Percentiles rank a stretch among this genome's conserved stretches.
These are phyloP conservation scores for Lentinula detonsa DNA, from an alignment of 768 basidiomycete genomes.

Conservation along the genomic window DNA sequence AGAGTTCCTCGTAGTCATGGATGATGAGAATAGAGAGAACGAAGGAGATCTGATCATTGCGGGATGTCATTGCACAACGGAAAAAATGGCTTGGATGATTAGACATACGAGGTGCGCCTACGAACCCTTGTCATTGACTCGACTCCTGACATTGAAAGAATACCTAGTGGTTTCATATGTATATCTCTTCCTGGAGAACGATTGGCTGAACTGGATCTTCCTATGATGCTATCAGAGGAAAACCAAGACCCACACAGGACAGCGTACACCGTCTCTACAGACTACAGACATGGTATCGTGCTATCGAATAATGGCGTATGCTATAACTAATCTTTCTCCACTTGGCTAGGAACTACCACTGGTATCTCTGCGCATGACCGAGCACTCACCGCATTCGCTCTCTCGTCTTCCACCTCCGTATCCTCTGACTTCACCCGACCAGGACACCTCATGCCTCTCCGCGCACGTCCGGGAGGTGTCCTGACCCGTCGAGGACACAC, in stretches of 20 bases:
- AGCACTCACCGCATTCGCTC: conserved; percentile 76
- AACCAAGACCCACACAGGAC: conserved; percentile 91
- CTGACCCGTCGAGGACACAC: conserved; percentile 90
- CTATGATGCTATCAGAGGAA: conserved; percentile 83
- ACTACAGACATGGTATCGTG: conserved; percentile 79
- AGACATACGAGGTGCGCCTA: conserved; percentile 80
- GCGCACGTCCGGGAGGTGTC: conserved; percentile 81
- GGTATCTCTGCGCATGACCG: conserved; percentile 98
- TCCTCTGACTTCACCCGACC: conserved; percentile 83
- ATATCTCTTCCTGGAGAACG: conserved; percentile 73
- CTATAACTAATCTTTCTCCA: background rate
- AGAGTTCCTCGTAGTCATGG: conserved; percentile 95
- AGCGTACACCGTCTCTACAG: conserved; percentile 94
- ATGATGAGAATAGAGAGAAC: conserved; percentile 93
- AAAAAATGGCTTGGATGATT: conserved; percentile 99
- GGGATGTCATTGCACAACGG: conserved; percentile 76
- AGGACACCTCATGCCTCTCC: conserved; percentile 92
- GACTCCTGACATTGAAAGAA: background rate
- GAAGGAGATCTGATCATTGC: conserved; percentile 96
- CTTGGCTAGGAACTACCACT: conserved; percentile 71
- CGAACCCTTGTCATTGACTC: background rate
- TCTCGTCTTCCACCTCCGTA: conserved; percentile 53
- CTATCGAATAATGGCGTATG: background rate
- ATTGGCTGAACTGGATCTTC: conserved; percentile 72
- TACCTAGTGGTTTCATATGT: conserved; percentile 85